Evolutionary conservation across 2,329 filamentous ascomycete genomes (phyloP), one percentile per base, ranked within the genome.

Genomic region (Macrophomina phaseolina): DNA sequence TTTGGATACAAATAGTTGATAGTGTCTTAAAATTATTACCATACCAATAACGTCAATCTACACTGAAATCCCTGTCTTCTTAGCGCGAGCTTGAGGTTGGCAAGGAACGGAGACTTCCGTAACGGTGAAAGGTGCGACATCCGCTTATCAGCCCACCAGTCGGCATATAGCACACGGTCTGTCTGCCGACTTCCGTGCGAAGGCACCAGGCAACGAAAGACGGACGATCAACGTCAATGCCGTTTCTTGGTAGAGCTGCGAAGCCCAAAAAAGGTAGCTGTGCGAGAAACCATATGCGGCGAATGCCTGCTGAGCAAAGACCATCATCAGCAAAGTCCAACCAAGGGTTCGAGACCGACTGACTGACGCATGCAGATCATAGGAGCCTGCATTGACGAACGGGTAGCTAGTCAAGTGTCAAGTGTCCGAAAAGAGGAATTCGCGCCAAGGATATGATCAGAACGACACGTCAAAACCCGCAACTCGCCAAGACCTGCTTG

Each of bases 11-110:
- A 5, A 55, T 55, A 55, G 52, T 40, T n/a, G 32, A 55, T 55
- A 55, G 52, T 55, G 52, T 55, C 52, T 55, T 55, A 55, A 38
- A 16, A 55, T 55, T 55, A 36, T 38, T 38, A 55, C n/a, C 32
- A 18, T 45, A 45, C 16, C 42, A 45, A 9, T 5, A 23, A 23
- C 8, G 16, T 45, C 42, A 45, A 45, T 14, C 11, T 45, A 8
- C 38, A 40, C 8, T 23, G 23, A 23, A 23, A 23, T 23, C 23
- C 23, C 23, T 23, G 23, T 23, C 23, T 2, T 23, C 23, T 23
- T 23, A 23, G 23, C 23, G 23, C 23, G 23, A 23, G 23, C 23
- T 23, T 23, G 23, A 23, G 23, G 23, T 23, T 23, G 23, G 23
- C 23, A 23, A 23, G 23, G 23, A 38, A 38, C 36, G 11, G 36